Conservation (phyloP, 352 stramenopile species). For the Blastocystis hominis region DNA sequence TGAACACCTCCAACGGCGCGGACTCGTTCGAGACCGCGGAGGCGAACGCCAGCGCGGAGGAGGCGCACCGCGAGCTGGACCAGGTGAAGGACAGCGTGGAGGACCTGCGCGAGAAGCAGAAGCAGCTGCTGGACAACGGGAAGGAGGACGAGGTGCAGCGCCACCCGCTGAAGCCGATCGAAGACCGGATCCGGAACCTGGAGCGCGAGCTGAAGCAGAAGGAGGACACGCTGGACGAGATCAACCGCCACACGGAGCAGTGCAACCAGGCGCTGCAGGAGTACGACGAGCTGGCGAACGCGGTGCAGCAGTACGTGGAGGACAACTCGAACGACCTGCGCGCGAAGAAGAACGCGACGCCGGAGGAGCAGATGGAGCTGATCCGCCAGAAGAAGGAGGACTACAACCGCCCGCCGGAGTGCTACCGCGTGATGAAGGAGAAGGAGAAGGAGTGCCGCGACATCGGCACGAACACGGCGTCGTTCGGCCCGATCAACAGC, state of each 20-base stretch:
- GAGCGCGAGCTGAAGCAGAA: not conserved
- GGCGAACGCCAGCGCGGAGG: not conserved
- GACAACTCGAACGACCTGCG: conserved; percentile 45
- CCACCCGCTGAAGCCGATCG: conserved; percentile 35
- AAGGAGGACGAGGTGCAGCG: conserved; percentile 27
- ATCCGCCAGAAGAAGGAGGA: conserved; percentile 41
- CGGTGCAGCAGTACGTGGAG: conserved; percentile 37
- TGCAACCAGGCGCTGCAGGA: conserved; percentile 30
- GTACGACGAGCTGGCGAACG: conserved; percentile 50
- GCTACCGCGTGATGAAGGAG: conserved; percentile 36
- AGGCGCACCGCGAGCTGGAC: conserved; percentile 42
- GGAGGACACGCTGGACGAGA: conserved; percentile 40
- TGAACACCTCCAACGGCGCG: not conserved
- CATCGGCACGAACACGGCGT: conserved; percentile 23
- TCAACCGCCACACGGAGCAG: conserved; percentile 37
- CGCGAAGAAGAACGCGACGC: conserved; percentile 20
- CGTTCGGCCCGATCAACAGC: conserved; percentile 42
- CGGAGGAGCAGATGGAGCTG: conserved; percentile 15
- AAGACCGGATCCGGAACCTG: not conserved
- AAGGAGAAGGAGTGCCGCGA: conserved; percentile 46
- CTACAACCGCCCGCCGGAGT: conserved; percentile 17
- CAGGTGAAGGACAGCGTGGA: conserved; percentile 30
- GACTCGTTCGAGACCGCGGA: conserved; percentile 40
- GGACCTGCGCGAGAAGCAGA: conserved; percentile 36
- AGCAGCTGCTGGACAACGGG: not conserved